Evolutionary conservation across 345 rosid species (phyloP), one percentile per base, ranked within the genome.

Genomic region (Lepidium didymum): DNA sequence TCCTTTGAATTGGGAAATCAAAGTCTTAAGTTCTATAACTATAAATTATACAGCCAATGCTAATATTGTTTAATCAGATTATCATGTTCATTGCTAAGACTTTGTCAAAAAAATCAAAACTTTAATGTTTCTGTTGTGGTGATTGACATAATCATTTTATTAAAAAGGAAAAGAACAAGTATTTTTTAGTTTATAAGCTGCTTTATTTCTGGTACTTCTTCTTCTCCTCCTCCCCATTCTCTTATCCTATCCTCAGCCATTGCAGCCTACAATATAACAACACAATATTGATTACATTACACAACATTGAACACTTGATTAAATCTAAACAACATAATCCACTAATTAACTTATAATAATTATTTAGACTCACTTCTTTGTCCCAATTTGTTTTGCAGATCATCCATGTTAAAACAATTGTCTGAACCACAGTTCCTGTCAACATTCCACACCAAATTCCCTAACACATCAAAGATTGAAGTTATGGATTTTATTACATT

Each of bases 381-480:
- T 42, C 80, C 96, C 96, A 90, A 43, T 87, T 85, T 16, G 92
- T 86, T 68, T 65, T 84, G 59, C 75, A 86, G 14, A 87, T 72
- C 88, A 90, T 86, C 60, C 66, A 70, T 11, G 79, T 77, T 1
- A 90, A 80, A 3, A 85, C 79, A 45, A 67, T 47, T 5, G 90
- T 84, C 59, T 90, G 97, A 14, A 83, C 64, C 55, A 79, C 65
- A 0, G 88, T 86, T 35, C 97, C 97, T 1, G 73, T 54, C 21
- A 90, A 21, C 97, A 90, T 90, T 15, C 95, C 92, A 2, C 36
- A 58, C 97, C 95, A 90, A 15, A 90, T 85, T 10, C 95, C 97
- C 95, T 90, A 81, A 10, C 3, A 36, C 15, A 44, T 21, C 5
- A 45, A 53, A 66, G 1, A 45, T 10, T 0, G 0, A 29, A 5